Conservation (phyloP, 2,329 filamentous ascomycete genomes). For the Macrophomina phaseolina region DNA sequence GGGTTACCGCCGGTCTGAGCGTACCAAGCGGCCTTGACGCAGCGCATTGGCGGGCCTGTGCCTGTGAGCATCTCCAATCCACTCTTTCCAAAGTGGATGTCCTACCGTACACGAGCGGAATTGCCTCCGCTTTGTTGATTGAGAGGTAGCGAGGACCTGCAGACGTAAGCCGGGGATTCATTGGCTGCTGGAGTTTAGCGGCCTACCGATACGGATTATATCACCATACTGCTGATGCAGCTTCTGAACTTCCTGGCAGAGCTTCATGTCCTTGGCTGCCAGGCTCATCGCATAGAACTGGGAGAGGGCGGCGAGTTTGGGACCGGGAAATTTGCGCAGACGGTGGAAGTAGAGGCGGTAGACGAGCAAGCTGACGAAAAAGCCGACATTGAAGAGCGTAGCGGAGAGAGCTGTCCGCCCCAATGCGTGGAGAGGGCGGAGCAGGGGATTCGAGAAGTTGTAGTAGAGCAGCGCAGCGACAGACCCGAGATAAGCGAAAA, state of each 20-base stretch:
- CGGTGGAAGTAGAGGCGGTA: conserved; percentile 51
- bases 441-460: not conserved
- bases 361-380: conserved; percentile 29
- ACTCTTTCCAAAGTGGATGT: no score
- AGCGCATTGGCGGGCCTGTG: conserved; percentile 45
- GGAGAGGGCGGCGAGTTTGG: conserved; percentile 3
- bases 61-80: not conserved
- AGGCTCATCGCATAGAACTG: conserved; percentile 18
- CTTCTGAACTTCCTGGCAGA: conserved; percentile 23
- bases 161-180: conserved; percentile 38
- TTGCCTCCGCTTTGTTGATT: not conserved
- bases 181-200: conserved; percentile 36
- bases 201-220: conserved; percentile 31
- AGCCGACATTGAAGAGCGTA: conserved; percentile 37
- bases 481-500: not conserved
- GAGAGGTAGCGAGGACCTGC: conserved; percentile 18
- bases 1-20: conserved; percentile 6
- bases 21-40: conserved; percentile 32
- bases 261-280: conserved; percentile 9
- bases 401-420: not conserved
- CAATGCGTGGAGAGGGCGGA: not conserved
- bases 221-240: conserved; percentile 25
- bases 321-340: conserved; percentile 35
- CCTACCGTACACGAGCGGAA: conserved; percentile 4
- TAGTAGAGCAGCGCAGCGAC: not conserved